Base-by-base conservation (phyloP, 306 rosid genomes). In the Pueraria montana region DNA sequence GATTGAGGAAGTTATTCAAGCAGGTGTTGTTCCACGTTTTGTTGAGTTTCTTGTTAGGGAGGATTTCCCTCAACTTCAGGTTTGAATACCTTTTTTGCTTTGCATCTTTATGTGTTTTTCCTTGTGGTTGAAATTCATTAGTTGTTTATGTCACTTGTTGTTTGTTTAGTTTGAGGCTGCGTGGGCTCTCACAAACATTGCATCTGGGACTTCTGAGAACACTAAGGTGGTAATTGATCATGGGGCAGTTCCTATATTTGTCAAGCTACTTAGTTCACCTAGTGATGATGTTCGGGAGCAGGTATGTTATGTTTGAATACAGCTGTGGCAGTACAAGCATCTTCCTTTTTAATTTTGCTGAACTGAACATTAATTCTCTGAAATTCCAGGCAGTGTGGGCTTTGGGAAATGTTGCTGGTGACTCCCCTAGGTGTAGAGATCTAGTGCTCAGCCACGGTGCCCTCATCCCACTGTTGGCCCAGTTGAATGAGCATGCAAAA, bases 391-490 rank as follows among this genome's bases (percentile, higher is more conserved):
- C 97, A 4, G 94, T 89, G 56, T 92, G 98, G 98, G 98, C 98
- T 46, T 80, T 94, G 87, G 98, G 98, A 86, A 94, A 94, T 73
- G 91, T 94, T 79, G 95, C 98, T 34, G 98, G 97, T 84, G 98
- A 94, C 79, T 92, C 97, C 3, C 95, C 97, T 66, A 87, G 84
- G 83, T 91, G 95, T 45, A 93, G 98, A 40, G 95, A 92, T 89
- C 95, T 94, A 12, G 98, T 94, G 61, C 95, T 94, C 36, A 38
- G 85, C 79, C 86, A 86, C 21, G 95, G 97, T 38, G 97, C 92
- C 45, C 82, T 94, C 79, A 11, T 89, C 68, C 90, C 98, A 8
- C 81, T 92, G 43, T 67, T 94, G 80, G 78, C 94, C 10, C 97
- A 92, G 86, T 77, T 94, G 85, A 94, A 94, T 63, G 91, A 94